phyloP scores from a whole-genome alignment of 768 basidiomycete species.

The Naematelia aurantialba region DNA sequence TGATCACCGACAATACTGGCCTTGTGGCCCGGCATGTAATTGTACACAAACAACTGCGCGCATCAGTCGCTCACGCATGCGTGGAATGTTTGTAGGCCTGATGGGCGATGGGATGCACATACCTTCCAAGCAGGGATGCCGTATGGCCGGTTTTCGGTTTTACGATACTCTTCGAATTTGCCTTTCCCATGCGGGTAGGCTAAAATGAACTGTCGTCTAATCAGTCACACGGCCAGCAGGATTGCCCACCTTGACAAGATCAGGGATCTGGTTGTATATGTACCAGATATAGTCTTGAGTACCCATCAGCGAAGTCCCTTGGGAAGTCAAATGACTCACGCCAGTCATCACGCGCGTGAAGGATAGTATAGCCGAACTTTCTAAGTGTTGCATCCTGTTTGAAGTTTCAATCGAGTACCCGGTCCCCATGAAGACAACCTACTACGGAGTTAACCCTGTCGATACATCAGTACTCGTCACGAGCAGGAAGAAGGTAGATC shows the following conservation, averaged over 20 bases:
- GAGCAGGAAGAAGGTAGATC: not conserved
- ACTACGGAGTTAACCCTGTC: not conserved
- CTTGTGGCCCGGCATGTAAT: constrained; percentile 20
- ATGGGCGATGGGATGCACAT: not conserved
- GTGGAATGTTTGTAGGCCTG: no score
- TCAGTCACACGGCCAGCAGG: no score
- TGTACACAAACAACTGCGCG: constrained; percentile 16
- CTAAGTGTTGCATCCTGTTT: constrained; percentile 5
- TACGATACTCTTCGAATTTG: constrained; percentile 11
- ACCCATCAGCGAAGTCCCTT: not conserved
- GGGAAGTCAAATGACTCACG: constrained; percentile 12
- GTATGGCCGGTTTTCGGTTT: constrained; percentile 9
- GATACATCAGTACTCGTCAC: not conserved
- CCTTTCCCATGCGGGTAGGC: constrained; percentile 14
- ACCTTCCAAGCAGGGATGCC: constrained; percentile 22
- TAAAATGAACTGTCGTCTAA: constrained; percentile 9
- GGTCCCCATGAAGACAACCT: not conserved
- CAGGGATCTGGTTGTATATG: constrained; percentile 17
- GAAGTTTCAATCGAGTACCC: not conserved
- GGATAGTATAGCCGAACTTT: constrained; percentile 13
- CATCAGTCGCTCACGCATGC: no score
- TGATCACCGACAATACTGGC: constrained; percentile 12
- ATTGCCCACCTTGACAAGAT: constrained; percentile 17
- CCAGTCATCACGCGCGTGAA: constrained; percentile 22
- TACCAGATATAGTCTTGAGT: constrained; percentile 14